These are phyloP conservation scores for Graphiopsis chlorocephala DNA, from an alignment of 2,329 filamentous ascomycete genomes.

Conservation along the genomic window DNA sequence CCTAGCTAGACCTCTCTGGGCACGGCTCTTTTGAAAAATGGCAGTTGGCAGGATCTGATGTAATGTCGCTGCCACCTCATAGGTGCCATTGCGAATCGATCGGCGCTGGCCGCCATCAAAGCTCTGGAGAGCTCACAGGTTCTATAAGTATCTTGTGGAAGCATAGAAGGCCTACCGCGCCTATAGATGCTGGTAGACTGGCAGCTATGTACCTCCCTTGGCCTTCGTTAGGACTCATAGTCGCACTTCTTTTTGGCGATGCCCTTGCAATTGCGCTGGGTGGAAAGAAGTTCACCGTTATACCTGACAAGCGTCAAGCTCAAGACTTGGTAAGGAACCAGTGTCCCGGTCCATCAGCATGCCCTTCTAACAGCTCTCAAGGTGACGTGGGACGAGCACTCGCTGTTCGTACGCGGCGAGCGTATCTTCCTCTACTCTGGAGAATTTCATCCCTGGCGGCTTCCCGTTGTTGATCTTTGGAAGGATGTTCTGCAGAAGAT, in stretches of 20 bases:
- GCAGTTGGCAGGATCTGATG: neutral
- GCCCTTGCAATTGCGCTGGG: neutral
- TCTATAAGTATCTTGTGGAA: neutral
- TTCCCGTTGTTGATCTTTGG: constrained; percentile 62
- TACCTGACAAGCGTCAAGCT: constrained; percentile 1
- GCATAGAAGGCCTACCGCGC: neutral
- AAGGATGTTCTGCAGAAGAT: constrained; percentile 79
- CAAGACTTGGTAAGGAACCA: neutral
- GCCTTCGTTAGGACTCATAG: neutral
- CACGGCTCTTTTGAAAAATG: neutral
- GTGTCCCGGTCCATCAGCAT: neutral
- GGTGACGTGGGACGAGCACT: constrained; percentile 42
- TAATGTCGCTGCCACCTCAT: neutral
- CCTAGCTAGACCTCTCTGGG: neutral
- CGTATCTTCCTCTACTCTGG: constrained; percentile 69
- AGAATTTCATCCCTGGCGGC: constrained; percentile 68
- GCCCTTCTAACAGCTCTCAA: neutral
- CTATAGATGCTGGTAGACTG: neutral
- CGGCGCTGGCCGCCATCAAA: neutral
- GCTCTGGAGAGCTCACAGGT: neutral
- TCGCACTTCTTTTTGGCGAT: neutral
- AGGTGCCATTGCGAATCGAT: neutral
- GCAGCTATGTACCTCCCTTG: neutral
- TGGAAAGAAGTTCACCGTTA: neutral
- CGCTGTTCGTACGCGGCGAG: constrained; percentile 67